Evolutionary conservation across 2,329 filamentous ascomycete genomes (phyloP).

Genomic region (Coleophoma eucalyptorum): DNA sequence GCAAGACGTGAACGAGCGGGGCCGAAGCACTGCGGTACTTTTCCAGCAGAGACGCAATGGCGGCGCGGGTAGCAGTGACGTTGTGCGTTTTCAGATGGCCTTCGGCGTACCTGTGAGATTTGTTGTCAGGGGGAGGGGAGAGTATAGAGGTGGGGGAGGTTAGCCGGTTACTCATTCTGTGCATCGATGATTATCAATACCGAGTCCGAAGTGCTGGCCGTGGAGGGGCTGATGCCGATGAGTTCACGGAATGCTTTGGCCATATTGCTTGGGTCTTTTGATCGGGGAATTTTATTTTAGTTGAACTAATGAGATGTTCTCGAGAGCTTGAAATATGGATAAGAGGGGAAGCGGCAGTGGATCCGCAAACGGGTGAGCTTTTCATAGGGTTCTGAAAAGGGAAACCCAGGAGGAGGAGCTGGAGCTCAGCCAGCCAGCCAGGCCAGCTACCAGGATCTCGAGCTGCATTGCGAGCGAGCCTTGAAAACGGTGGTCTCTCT

Average conservation of each 20-base stretch:
- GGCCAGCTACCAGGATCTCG: too few relatives aligned
- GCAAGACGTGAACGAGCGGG: slow-evolving; percentile 56
- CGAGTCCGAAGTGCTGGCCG: slow-evolving; percentile 53
- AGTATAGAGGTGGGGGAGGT: neutral
- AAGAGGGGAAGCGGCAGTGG: too few relatives aligned
- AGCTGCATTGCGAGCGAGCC: too few relatives aligned
- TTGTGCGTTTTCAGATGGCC: slow-evolving; percentile 54
- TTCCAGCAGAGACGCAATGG: slow-evolving; percentile 51
- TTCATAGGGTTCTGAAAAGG: too few relatives aligned
- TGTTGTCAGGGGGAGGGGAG: neutral
- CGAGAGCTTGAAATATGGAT: too few relatives aligned
- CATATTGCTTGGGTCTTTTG: slow-evolving; percentile 5
- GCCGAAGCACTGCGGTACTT: slow-evolving; percentile 54
- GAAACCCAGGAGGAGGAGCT: too few relatives aligned
- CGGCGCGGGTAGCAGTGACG: slow-evolving; percentile 47
- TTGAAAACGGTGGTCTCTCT: too few relatives aligned
- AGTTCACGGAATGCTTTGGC: slow-evolving; percentile 23
- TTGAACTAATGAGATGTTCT: too few relatives aligned
- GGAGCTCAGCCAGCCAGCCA: too few relatives aligned
- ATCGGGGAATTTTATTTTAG: too few relatives aligned
- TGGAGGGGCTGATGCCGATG: slow-evolving; percentile 50
- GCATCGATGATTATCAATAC: slow-evolving; percentile 66
- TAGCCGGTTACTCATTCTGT: slow-evolving; percentile 59
- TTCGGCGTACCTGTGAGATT: slow-evolving; percentile 33
- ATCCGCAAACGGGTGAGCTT: too few relatives aligned